Percentiles rank a stretch among this genome's conserved stretches.
Evolutionary conservation across 805 yeast genomes (phyloP).

Genomic region (Myxozyma neotropica): DNA sequence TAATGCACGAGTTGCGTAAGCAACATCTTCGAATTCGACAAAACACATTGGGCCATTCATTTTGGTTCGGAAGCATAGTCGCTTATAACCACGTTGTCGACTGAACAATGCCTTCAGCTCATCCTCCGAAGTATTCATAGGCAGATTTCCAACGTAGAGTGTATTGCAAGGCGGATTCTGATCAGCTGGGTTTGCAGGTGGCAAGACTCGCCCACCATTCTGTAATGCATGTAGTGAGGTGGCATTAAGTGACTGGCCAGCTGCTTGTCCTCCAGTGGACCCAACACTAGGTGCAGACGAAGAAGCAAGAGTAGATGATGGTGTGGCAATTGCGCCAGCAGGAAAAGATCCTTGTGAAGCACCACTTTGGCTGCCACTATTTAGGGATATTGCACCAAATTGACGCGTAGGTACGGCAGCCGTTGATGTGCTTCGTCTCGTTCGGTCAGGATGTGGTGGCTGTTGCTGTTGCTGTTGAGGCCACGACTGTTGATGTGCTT

Average conservation of each 20-base stretch:
- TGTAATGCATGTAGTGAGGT: slow-evolving; percentile 44
- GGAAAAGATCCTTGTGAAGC: slow-evolving; percentile 1
- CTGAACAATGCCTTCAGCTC: slow-evolving; percentile 86
- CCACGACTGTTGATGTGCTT: slow-evolving; percentile 14
- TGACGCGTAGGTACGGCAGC: slow-evolving; percentile 8
- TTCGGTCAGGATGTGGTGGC: slow-evolving; percentile 5
- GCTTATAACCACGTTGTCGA: slow-evolving; percentile 87
- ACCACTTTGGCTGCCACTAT: neutral
- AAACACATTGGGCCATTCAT: slow-evolving; percentile 96
- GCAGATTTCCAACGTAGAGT: slow-evolving; percentile 92
- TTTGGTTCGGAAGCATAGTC: slow-evolving; percentile 89
- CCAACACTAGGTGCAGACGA: neutral
- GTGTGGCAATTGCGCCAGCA: slow-evolving; percentile 1
- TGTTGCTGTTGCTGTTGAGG: neutral
- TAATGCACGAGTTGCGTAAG: slow-evolving; percentile 87
- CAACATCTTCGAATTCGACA: slow-evolving; percentile 96
- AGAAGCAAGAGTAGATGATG: slow-evolving; percentile 5
- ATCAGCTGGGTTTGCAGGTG: slow-evolving; percentile 91
- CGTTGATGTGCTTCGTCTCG: slow-evolving; percentile 4
- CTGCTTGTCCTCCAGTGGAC: neutral
- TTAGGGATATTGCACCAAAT: slow-evolving; percentile 11
- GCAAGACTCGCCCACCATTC: slow-evolving; percentile 46
- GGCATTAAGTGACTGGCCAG: slow-evolving; percentile 8
- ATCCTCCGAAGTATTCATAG: slow-evolving; percentile 94
- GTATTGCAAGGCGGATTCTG: slow-evolving; percentile 99